Evolutionary conservation across 2,329 filamentous ascomycete species (phyloP).

Genomic region (Paraconiothyrium brasiliense): DNA sequence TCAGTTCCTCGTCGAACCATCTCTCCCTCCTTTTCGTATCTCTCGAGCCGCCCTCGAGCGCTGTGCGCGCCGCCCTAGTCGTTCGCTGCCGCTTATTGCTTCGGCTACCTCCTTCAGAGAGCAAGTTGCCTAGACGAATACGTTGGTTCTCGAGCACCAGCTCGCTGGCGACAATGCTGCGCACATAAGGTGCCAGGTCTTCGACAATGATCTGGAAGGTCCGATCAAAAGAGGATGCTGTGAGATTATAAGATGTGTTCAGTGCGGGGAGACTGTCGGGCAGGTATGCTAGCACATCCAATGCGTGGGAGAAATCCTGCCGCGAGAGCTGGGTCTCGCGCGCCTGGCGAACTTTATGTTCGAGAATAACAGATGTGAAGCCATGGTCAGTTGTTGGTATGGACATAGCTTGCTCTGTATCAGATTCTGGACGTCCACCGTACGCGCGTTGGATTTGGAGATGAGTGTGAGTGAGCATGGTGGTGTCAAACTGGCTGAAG

Average conservation of each 20-base stretch:
- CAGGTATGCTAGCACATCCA: conserved; percentile 61
- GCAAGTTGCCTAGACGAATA: conserved; percentile 67
- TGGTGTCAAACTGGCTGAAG: conserved; percentile 52
- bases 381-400: conserved; percentile 24
- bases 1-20: conserved; percentile 73
- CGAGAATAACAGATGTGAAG: conserved; percentile 42
- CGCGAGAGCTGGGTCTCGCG: conserved; percentile 40
- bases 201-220: conserved; percentile 70
- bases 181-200: conserved; percentile 91
- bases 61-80: conserved; percentile 78
- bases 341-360: conserved; percentile 31
- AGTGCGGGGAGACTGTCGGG: conserved; percentile 40
- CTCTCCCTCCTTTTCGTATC: conserved; percentile 72
- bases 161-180: conserved; percentile 83
- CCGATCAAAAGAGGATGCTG: conserved; percentile 80
- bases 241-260: conserved; percentile 58
- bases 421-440: conserved; percentile 1
- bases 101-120: conserved; percentile 65
- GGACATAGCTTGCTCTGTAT: conserved; percentile 11
- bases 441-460: conserved; percentile 30
- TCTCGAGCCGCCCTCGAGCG: conserved; percentile 77
- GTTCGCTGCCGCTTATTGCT: conserved; percentile 69
- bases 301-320: conserved; percentile 56
- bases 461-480: conserved; percentile 41
- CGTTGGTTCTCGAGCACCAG: conserved; percentile 74